Conservation (phyloP, 2,329 filamentous ascomycete genomes). For the Colletotrichum paranaense region DNA sequence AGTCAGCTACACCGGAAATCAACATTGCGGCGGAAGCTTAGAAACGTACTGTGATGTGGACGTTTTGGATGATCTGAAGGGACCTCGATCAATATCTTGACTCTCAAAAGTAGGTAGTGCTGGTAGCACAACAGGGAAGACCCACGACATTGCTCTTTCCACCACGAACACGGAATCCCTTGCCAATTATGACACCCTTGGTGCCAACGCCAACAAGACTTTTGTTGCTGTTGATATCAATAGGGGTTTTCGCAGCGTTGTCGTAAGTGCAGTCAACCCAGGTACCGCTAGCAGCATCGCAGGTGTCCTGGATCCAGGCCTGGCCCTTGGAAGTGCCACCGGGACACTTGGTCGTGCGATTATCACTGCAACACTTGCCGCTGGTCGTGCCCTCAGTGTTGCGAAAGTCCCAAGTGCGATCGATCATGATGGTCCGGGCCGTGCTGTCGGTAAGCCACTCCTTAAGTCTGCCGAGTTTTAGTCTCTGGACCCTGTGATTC, state of each 20-base stretch:
- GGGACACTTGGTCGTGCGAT: constrained; percentile 42
- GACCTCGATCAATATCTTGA: neutral
- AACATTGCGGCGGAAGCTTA: neutral
- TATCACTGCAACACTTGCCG: constrained; percentile 41
- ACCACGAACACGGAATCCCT: constrained; percentile 56
- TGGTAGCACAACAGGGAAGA: neutral
- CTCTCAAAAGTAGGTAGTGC: neutral
- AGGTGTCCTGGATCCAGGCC: constrained; percentile 41
- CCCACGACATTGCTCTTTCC: constrained; percentile 53
- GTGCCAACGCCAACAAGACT: constrained; percentile 41
- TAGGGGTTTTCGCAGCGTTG: constrained; percentile 39
- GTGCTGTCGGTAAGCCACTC: constrained; percentile 43
- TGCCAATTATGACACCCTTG: constrained; percentile 45
- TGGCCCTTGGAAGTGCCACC: constrained; percentile 37
- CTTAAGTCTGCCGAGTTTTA: constrained; percentile 43
- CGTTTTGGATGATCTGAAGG: constrained; percentile 57
- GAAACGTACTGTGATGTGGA: constrained; percentile 51
- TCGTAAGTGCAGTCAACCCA: constrained; percentile 41
- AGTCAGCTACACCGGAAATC: neutral
- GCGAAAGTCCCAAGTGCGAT: constrained; percentile 44
- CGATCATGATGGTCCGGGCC: constrained; percentile 50
- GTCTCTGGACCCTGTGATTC: neutral
- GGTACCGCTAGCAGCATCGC: constrained; percentile 37
- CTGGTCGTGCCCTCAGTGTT: constrained; percentile 40
- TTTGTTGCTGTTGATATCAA: constrained; percentile 44